Percentiles rank a stretch among this genome's conserved stretches.
Conservation (phyloP, 169 alveolate species). For the Cryptosporidium canis region DNA sequence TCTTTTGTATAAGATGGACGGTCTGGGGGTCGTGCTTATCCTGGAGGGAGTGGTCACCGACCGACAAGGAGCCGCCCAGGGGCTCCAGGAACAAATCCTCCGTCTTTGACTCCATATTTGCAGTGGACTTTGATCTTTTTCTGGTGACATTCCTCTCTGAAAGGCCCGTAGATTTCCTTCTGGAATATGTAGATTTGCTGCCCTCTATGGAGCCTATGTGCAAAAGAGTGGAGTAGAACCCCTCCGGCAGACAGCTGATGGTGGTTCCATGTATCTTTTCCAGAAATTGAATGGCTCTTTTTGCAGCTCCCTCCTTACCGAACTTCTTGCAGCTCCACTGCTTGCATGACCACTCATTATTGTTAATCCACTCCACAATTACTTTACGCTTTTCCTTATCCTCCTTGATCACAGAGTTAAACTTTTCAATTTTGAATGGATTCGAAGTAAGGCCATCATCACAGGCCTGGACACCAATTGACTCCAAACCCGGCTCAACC, state of each 20-base stretch:
- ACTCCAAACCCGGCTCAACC: not conserved
- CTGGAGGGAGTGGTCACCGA: not conserved
- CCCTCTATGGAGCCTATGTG: constrained; percentile 32
- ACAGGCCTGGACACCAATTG: not conserved
- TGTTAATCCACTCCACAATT: constrained; percentile 61
- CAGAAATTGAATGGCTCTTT: constrained; percentile 57
- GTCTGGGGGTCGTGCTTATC: not conserved
- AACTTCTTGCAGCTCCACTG: constrained; percentile 72
- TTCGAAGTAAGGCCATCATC: not conserved
- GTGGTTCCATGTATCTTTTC: constrained; percentile 64
- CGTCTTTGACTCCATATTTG: not conserved
- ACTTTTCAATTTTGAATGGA: not conserved
- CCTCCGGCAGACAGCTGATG: constrained; percentile 15
- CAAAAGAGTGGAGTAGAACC: constrained; percentile 49
- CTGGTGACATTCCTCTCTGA: not conserved
- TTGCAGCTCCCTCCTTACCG: constrained; percentile 73
- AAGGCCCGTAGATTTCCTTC: not conserved
- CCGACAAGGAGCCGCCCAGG: not conserved
- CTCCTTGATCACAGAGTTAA: constrained; percentile 43
- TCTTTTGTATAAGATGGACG: constrained; percentile 14
- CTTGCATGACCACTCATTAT: constrained; percentile 36
- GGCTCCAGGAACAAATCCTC: not conserved
- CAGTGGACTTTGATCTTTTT: not conserved
- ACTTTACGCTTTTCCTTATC: constrained; percentile 65
- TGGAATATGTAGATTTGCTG: not conserved